Conservation (phyloP, 352 stramenopile species). For the Phytopythium chamaehyphon region DNA sequence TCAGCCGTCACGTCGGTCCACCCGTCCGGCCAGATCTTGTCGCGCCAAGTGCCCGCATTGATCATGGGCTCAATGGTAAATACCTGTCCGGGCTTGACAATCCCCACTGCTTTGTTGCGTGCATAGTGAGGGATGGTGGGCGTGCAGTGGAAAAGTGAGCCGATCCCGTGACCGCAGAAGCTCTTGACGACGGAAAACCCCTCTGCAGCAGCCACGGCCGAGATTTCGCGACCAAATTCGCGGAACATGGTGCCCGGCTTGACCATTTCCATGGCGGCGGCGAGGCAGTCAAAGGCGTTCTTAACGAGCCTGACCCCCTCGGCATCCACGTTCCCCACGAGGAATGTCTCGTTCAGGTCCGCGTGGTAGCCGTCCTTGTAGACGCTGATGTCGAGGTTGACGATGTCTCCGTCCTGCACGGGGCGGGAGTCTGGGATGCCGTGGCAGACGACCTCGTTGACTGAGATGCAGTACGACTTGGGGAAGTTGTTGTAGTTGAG, state of each 20-base stretch:
- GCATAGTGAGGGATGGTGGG: conserved; percentile 97
- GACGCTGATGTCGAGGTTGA: conserved; percentile 96
- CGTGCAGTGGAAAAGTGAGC: conserved; percentile 94
- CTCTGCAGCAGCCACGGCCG: conserved; percentile 67
- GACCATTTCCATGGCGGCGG: conserved; percentile 77
- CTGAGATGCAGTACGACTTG: conserved; percentile 79
- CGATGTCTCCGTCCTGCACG: conserved; percentile 95
- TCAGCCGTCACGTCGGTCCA: conserved; percentile 96
- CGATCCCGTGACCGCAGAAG: conserved; percentile 98
- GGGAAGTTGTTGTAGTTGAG: conserved; percentile 97
- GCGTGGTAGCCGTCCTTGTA: conserved; percentile 96
- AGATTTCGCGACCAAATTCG: conserved; percentile 93
- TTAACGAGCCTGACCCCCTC: conserved; percentile 88
- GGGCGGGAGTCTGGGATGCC: conserved; percentile 94
- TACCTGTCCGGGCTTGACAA: conserved; percentile 95
- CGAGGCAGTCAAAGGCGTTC: conserved; percentile 92
- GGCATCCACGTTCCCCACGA: conserved; percentile 93
- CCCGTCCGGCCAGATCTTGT: conserved; percentile 93
- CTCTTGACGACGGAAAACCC: conserved; percentile 92
- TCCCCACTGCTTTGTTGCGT: conserved; percentile 95
- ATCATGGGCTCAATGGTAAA: conserved; percentile 99
- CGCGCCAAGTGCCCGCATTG: conserved; percentile 88
- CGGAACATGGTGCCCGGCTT: conserved; percentile 93
- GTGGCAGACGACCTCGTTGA: conserved; percentile 96
- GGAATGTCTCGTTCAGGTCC: conserved; percentile 98